Evolutionary conservation across 352 stramenopile genomes (phyloP).

Genomic region (Phytophthora sojae): DNA sequence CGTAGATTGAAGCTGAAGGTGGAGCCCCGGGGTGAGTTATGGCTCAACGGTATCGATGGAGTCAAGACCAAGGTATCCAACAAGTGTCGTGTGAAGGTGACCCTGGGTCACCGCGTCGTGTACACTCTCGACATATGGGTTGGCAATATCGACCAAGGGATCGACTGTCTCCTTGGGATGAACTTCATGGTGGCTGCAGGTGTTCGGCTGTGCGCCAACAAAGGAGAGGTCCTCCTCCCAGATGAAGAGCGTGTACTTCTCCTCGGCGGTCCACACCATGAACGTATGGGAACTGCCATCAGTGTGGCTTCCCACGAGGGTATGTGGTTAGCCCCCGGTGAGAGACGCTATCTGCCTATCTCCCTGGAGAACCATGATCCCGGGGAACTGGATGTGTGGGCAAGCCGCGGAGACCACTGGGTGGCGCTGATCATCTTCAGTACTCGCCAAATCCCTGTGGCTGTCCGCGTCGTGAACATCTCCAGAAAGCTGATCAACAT

Average conservation of each 20-base stretch:
- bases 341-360: background rate
- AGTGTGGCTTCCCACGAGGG: background rate
- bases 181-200: background rate
- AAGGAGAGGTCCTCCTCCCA: background rate
- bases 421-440: background rate
- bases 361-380: background rate
- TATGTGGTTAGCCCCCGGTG: background rate
- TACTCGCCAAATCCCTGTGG: background rate
- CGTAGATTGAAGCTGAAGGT: constrained; percentile 31
- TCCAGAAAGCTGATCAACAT: background rate
- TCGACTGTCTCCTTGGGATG: background rate
- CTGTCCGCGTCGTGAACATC: background rate
- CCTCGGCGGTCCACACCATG: background rate
- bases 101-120: constrained; percentile 15
- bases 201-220: background rate
- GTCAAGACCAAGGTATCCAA: constrained; percentile 14
- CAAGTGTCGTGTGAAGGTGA: constrained; percentile 34
- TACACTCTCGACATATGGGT: constrained; percentile 26
- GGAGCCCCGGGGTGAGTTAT: constrained; percentile 10
- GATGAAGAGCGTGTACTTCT: background rate
- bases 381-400: background rate
- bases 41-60: constrained; percentile 1
- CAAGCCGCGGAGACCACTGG: background rate
- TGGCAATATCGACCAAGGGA: too few species aligned
- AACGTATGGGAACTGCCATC: background rate